Conservation (phyloP, 495 filamentous ascomycete species). For the Xylaria castorea region DNA sequence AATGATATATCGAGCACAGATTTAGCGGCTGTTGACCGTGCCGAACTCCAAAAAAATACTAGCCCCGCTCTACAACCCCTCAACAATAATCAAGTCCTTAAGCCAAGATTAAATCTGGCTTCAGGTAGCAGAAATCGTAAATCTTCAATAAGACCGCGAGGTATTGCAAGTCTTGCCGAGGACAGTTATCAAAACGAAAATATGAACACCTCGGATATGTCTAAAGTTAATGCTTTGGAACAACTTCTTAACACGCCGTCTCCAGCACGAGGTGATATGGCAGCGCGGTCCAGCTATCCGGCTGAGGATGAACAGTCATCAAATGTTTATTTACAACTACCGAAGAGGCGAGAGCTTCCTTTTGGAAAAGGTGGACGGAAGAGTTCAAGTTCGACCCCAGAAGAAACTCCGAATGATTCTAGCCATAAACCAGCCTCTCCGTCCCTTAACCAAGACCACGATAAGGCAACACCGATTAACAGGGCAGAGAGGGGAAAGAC, state of each 20-base stretch:
- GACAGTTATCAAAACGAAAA: slow-evolving; percentile 27
- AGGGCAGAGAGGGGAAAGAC: background rate
- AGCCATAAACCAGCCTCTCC: background rate
- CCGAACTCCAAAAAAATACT: background rate
- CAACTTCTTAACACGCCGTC: slow-evolving; percentile 36
- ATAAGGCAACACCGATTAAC: background rate
- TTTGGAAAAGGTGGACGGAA: slow-evolving; percentile 26
- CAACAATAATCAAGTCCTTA: slow-evolving; percentile 21
- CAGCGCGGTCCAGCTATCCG: slow-evolving; percentile 12
- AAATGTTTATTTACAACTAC: slow-evolving; percentile 27
- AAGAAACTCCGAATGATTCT: background rate
- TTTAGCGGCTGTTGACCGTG: background rate
- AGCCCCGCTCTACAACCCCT: slow-evolving; percentile 13
- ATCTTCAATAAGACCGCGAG: slow-evolving; percentile 3
- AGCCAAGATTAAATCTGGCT: background rate
- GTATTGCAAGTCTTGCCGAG: slow-evolving; percentile 27
- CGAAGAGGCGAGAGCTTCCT: slow-evolving; percentile 32
- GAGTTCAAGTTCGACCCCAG: background rate
- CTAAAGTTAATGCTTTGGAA: slow-evolving; percentile 27
- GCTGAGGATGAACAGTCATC: slow-evolving; percentile 20
- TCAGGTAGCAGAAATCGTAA: background rate
- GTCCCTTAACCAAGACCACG: background rate
- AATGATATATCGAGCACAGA: background rate
- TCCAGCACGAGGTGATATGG: slow-evolving; percentile 23
- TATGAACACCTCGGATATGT: background rate